phyloP scores from a whole-genome alignment of 163 green algal genomes.

The Scenedesmus sp. region DNA sequence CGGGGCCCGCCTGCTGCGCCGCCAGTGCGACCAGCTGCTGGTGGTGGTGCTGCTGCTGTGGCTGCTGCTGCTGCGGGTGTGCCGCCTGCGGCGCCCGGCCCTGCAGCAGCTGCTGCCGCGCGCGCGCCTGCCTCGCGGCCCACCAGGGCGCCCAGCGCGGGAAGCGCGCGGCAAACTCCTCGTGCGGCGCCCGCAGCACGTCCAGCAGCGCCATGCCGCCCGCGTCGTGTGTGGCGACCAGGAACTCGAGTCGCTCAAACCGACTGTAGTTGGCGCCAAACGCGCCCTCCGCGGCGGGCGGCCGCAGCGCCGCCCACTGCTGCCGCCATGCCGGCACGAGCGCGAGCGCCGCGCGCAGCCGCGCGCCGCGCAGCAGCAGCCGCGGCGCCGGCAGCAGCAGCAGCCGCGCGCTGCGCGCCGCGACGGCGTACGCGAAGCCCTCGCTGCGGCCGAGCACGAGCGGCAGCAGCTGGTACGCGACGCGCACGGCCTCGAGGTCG shows the following conservation, averaged over 20 bases:
- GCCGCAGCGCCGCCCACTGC: slow-evolving; percentile 33
- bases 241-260: slow-evolving; percentile 31
- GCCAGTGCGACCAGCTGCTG: slow-evolving; percentile 1
- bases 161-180: background rate
- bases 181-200: background rate
- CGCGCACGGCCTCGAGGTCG: slow-evolving; percentile 13
- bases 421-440: slow-evolving; percentile 38
- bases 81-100: background rate
- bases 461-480: slow-evolving; percentile 35
- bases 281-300: slow-evolving; percentile 11
- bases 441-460: slow-evolving; percentile 14
- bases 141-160: background rate
- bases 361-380: slow-evolving; percentile 30
- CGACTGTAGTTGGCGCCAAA: slow-evolving; percentile 11
- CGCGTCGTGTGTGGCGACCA: background rate
- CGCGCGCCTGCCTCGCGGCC: slow-evolving; percentile 22
- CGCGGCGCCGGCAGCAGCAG: slow-evolving; percentile 17
- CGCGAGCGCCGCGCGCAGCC: slow-evolving; percentile 15
- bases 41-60: slow-evolving; percentile 6
- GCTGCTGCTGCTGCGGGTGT: slow-evolving; percentile 20
- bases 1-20: background rate
- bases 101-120: slow-evolving; percentile 34
- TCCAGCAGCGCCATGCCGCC: background rate
- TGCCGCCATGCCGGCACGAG: slow-evolving; percentile 13
- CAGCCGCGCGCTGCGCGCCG: slow-evolving; percentile 13